Evolutionary conservation across 2,329 filamentous ascomycete genomes (phyloP).

Genomic region (Fusarium liriodendri): DNA sequence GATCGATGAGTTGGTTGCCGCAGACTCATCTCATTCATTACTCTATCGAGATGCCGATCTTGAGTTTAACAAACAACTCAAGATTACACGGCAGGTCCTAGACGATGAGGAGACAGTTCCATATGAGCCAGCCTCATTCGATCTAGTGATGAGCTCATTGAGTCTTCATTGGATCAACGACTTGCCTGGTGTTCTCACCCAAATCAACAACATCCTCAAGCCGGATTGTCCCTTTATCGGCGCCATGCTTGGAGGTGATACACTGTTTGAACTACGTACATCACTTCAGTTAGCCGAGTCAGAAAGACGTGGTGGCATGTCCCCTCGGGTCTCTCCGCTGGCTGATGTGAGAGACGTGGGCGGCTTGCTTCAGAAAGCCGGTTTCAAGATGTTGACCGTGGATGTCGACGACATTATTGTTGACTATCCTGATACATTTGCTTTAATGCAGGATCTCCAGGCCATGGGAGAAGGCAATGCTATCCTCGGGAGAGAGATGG

Average conservation of each 20-base stretch:
- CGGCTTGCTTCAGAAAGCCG: conserved; percentile 84
- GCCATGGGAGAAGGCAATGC: conserved; percentile 97
- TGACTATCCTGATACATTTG: conserved; percentile 90
- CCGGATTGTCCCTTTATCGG: conserved; percentile 93
- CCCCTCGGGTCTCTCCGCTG: conserved; percentile 88
- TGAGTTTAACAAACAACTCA: conserved; percentile 79
- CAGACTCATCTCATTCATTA: conserved; percentile 81
- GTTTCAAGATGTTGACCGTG: conserved; percentile 95
- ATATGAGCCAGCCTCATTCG: conserved; percentile 81
- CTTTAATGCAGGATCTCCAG: conserved; percentile 93
- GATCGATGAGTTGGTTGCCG: conserved; percentile 80
- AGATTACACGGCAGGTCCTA: conserved; percentile 81
- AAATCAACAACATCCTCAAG: conserved; percentile 88
- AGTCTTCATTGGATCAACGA: conserved; percentile 99
- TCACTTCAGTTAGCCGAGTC: conserved; percentile 93
- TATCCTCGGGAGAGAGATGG: conserved; percentile 85
- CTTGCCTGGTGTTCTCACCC: conserved; percentile 83
- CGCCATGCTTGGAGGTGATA: conserved; percentile 96
- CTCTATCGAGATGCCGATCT: conserved; percentile 83
- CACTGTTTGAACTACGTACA: conserved; percentile 91
- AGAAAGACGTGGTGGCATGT: conserved; percentile 90
- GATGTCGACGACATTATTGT: conserved; percentile 98
- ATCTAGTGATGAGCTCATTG: conserved; percentile 88
- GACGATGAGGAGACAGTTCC: conserved; percentile 79
- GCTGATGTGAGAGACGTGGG: conserved; percentile 94